Conservation (phyloP, 768 basidiomycete species). For the Russula earlei region DNA sequence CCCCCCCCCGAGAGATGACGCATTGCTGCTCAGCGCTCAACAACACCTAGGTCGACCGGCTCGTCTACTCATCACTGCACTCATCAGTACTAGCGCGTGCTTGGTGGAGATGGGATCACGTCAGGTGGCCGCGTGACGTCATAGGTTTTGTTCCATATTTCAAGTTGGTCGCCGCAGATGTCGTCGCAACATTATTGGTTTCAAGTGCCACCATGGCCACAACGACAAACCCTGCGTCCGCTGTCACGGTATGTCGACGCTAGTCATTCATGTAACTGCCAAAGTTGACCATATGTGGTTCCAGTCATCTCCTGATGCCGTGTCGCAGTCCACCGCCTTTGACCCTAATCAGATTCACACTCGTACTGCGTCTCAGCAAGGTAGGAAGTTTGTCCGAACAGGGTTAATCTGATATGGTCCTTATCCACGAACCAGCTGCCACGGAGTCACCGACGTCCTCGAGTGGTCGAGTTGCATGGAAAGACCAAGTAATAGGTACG, state of each 20-base stretch:
- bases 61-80: too few relatives aligned
- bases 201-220: neutral
- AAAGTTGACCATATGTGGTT: neutral
- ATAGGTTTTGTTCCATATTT: neutral
- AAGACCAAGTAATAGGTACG: slow-evolving; percentile 49
- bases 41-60: too few relatives aligned
- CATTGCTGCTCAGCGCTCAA: too few relatives aligned
- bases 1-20: too few relatives aligned
- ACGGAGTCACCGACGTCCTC: slow-evolving; percentile 23
- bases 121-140: neutral
- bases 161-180: neutral
- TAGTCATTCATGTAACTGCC: too few relatives aligned
- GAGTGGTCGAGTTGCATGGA: slow-evolving; percentile 39
- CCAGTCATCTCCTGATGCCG: neutral
- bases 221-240: neutral
- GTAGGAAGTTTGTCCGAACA: neutral
- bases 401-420: neutral
- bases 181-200: too few relatives aligned
- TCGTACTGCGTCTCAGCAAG: slow-evolving; percentile 30
- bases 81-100: too few relatives aligned
- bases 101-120: neutral
- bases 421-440: slow-evolving; percentile 16
- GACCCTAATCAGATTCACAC: slow-evolving; percentile 25
- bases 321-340: slow-evolving; percentile 23
- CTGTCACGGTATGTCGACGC: neutral